Base-by-base conservation (phyloP, 1,284 basidiomycete genomes). In the Volvariella surrecta region DNA sequence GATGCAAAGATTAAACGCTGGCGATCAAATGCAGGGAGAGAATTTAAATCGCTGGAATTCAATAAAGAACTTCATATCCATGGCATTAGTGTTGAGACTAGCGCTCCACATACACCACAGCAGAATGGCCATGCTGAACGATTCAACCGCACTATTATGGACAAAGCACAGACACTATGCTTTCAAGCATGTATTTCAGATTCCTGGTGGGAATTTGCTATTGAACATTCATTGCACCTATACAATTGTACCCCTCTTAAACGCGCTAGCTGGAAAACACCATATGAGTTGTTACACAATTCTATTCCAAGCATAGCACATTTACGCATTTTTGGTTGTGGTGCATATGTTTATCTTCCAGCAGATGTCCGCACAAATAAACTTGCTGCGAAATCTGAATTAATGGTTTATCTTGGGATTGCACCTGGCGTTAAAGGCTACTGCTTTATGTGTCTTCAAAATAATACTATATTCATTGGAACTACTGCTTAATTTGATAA, bases 401-500 rank as follows among this genome's bases (percentile, higher is more conserved):
- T 50, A 17, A 54, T 54, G 50, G 45, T 39, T 3, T 53, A 44
- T 30, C 39, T 55, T 43, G 49, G 52, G 13, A 39, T 39, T 16
- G n/a, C 24, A 31, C 17, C 30, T 11, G 50, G 49, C 2, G 40
- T 49, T 1, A 54, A 53, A 41, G 53, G 49, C 3, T 53, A 45
- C 41, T 6, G 20, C 1, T 57, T 57, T 34, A 56, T 57, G 46
- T 32, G 48, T 3, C n/a, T 28, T 20, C 30, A 43, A 1, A 48
- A 46, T 21, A 54, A 50, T 44, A n/a, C 11, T 3, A 18, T 52
- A 2, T 49, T 51, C 31, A 20, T 30, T n/a, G 50, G 43, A 1
- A 44, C 50, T 11, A 56, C 43, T 17, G 54, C 52, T 9, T 19
- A 44, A 0, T 58, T 57, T 48, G 45, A 54, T 45, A 54, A 54